Base-by-base conservation (phyloP, 2,329 filamentous ascomycete genomes). In the Sclerotinia nivalis region DNA sequence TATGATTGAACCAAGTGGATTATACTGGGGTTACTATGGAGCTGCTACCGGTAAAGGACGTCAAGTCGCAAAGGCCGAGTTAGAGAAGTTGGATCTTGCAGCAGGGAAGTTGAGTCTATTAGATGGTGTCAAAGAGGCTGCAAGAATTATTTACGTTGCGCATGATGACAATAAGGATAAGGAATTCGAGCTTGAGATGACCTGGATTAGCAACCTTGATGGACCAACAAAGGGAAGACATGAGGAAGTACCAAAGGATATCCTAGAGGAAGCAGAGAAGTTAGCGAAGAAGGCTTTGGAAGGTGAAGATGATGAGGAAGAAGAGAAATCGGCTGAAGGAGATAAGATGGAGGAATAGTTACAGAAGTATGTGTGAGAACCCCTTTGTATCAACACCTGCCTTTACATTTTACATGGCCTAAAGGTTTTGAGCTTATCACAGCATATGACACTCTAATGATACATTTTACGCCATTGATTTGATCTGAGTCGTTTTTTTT, bases 151-250 rank as follows among this genome's bases (percentile, higher is more conserved):
- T 82, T 96, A 97, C 81, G 89, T 97, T 71, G 94, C 95, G 62
- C 96, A 99, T 80, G 96, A 98, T 81, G 96, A 99, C 81, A 98
- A 95, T 86, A 98, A 98, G 85, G 96, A 98, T 83, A 99, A 99
- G 86, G 96, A 98, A 74, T 99, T 98, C 78, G 96, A 99, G 88
- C 86, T 99, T 71, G 96, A 99, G 85, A 96, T 99, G 93, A 97
- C 93, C 71, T 99, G 96, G 96, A 92, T 98, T 81, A 97, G 93
- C 81, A 88, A 87, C 67, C 82, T 89, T 61, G 88, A 92, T 74
- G 95, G 94, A 7, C 93, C 94, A 49, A 98, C 94, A 73, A 95
- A 96, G 84, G 96, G 96, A 73, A 89, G 90, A 77, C 96, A 99
- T 80, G 87, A 95, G 81, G 93, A 97, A 82, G 96, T 99, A 70